Evolutionary conservation across 2,329 filamentous ascomycete species (phyloP).

Genomic region (Microcyclosporella mali): DNA sequence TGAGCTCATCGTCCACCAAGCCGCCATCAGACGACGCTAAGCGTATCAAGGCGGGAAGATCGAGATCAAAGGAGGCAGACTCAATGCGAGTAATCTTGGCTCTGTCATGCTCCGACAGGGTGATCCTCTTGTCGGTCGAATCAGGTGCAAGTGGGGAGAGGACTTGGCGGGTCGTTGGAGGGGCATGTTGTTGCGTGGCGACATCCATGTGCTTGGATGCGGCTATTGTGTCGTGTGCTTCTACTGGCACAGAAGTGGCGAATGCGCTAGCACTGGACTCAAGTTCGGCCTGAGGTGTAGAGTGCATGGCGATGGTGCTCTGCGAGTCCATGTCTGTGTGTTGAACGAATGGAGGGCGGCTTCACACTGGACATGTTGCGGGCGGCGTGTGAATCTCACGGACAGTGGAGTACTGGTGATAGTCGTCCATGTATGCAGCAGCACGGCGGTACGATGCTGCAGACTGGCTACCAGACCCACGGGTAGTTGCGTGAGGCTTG

Average conservation of each 20-base stretch:
- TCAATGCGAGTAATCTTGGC: conserved; percentile 28
- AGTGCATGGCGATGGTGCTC: background rate
- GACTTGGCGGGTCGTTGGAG: too few relatives aligned
- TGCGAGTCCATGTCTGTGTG: too few relatives aligned
- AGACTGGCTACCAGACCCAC: conserved; percentile 8
- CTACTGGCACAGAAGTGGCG: too few relatives aligned
- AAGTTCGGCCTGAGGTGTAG: background rate
- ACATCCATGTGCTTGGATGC: too few relatives aligned
- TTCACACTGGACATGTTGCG: background rate
- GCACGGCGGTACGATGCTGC: background rate
- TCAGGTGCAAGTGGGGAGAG: too few relatives aligned
- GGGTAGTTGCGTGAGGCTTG: background rate
- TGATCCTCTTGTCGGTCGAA: background rate
- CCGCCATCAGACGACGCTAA: conserved; percentile 42
- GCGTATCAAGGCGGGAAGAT: conserved; percentile 36
- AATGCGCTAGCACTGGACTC: too few relatives aligned
- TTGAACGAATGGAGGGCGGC: background rate
- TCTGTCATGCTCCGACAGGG: conserved; percentile 8
- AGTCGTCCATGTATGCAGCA: background rate
- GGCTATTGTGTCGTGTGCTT: too few relatives aligned
- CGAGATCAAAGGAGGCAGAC: conserved; percentile 36
- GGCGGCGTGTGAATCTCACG: conserved; percentile 1
- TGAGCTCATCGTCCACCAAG: conserved; percentile 49
- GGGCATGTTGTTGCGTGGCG: too few relatives aligned
- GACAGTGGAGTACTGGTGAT: background rate